These are phyloP conservation scores for Arabidopsis suecica DNA, from an alignment of 345 rosid species.

Conservation along the genomic window DNA sequence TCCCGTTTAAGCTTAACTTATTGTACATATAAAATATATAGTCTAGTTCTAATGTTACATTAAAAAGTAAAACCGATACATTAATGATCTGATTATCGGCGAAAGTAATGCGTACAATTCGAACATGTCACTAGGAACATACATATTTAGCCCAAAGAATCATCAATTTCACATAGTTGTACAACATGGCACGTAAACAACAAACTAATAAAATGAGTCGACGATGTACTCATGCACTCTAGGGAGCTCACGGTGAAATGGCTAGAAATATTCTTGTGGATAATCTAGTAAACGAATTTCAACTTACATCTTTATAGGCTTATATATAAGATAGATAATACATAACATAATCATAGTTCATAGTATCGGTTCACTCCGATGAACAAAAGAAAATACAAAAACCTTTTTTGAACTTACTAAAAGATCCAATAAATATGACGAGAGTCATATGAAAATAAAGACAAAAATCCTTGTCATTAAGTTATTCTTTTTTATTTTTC, in stretches of 20 bases:
- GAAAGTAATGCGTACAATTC: not conserved
- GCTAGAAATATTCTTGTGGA: not conserved
- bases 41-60: slow-evolving; percentile 3
- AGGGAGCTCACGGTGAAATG: not conserved
- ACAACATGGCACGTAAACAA: not conserved
- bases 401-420: not conserved
- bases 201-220: not conserved
- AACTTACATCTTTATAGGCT: not conserved
- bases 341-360: not conserved
- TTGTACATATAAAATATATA: not conserved
- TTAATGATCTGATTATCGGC: not conserved
- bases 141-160: not conserved
- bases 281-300: not conserved
- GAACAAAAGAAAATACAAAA: slow-evolving; percentile 28
- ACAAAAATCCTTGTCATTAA: slow-evolving; percentile 41
- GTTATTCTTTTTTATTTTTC: slow-evolving; percentile 16
- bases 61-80: no score
- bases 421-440: slow-evolving; percentile 31
- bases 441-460: slow-evolving; percentile 32
- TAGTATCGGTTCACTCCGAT: not conserved
- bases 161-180: not conserved
- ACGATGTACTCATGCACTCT: not conserved
- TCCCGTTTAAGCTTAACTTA: not conserved
- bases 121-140: not conserved
- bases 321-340: no score